phyloP scores from a whole-genome alignment of 2,329 filamentous ascomycete species.

The Fusarium succisae region DNA sequence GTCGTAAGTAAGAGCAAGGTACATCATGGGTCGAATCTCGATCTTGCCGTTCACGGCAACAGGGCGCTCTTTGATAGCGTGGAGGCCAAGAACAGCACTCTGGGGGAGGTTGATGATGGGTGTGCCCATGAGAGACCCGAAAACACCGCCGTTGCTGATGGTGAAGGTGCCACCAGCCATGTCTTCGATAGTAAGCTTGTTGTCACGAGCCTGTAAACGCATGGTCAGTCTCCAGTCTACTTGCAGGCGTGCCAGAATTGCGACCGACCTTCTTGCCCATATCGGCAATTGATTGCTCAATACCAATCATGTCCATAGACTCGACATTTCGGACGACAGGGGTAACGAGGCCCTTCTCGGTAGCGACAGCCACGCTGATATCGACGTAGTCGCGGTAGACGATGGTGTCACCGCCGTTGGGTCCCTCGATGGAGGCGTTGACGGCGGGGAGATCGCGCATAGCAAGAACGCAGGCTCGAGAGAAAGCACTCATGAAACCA shows the following conservation, averaged over 20 bases:
- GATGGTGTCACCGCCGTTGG: constrained; percentile 94
- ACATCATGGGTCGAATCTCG: constrained; percentile 99
- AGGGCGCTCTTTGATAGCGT: constrained; percentile 95
- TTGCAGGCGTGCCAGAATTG: not conserved
- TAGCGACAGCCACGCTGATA: constrained; percentile 95
- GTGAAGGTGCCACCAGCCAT: constrained; percentile 99
- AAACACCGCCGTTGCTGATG: constrained; percentile 96
- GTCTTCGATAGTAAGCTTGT: constrained; percentile 97
- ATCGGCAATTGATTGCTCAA: constrained; percentile 91
- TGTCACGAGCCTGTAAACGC: constrained; percentile 75
- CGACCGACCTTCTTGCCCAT: constrained; percentile 86
- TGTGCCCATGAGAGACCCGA: constrained; percentile 96
- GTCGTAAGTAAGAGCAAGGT: constrained; percentile 96
- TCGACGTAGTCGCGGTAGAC: constrained; percentile 99
- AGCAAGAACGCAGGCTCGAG: constrained; percentile 86
- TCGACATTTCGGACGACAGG: constrained; percentile 96
- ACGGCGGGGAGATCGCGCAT: constrained; percentile 95
- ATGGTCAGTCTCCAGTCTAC: not conserved
- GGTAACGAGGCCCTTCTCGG: constrained; percentile 96
- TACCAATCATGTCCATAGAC: constrained; percentile 84
- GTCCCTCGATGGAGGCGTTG: constrained; percentile 96
- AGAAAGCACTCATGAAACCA: constrained; percentile 99
- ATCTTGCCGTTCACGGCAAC: constrained; percentile 93
- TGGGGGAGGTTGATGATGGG: constrained; percentile 98
- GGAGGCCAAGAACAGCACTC: constrained; percentile 88